These are phyloP conservation scores for Entonaema liquescens DNA, from an alignment of 495 filamentous ascomycete genomes.

Conservation along the genomic window DNA sequence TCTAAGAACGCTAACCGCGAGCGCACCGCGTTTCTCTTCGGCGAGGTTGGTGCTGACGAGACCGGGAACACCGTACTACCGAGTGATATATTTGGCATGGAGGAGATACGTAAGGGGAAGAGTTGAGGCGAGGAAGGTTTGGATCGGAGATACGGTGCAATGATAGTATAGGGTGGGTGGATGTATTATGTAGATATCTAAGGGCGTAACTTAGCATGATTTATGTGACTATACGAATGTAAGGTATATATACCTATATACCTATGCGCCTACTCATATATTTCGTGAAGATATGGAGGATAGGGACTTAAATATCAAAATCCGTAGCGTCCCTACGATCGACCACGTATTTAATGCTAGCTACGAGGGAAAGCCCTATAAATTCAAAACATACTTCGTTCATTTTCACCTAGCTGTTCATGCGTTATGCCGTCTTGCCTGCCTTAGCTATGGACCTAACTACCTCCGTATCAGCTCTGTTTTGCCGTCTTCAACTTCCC, in stretches of 20 bases:
- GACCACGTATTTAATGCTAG: too few species aligned
- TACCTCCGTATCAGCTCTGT: too few species aligned
- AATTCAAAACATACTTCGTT: background rate
- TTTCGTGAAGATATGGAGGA: background rate
- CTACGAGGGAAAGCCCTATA: too few species aligned
- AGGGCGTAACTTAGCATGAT: background rate
- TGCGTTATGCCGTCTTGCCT: background rate
- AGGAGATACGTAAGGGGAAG: slow-evolving; percentile 51
- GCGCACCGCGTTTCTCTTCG: slow-evolving; percentile 65
- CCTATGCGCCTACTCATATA: background rate
- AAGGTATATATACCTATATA: background rate
- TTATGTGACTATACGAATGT: background rate
- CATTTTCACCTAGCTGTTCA: slow-evolving; percentile 14
- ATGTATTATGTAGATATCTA: background rate
- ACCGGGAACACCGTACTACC: slow-evolving; percentile 41
- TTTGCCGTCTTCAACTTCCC: too few species aligned
- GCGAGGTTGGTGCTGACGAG: slow-evolving; percentile 53
- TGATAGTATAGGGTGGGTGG: background rate
- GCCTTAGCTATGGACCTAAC: too few species aligned
- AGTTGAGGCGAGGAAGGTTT: background rate
- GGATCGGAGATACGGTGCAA: background rate
- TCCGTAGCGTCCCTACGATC: too few species aligned
- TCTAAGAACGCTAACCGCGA: slow-evolving; percentile 58
- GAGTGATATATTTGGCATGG: slow-evolving; percentile 57
- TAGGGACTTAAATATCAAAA: too few species aligned